Conservation (phyloP, 2,329 filamentous ascomycete species). For the Nemania diffusa region DNA sequence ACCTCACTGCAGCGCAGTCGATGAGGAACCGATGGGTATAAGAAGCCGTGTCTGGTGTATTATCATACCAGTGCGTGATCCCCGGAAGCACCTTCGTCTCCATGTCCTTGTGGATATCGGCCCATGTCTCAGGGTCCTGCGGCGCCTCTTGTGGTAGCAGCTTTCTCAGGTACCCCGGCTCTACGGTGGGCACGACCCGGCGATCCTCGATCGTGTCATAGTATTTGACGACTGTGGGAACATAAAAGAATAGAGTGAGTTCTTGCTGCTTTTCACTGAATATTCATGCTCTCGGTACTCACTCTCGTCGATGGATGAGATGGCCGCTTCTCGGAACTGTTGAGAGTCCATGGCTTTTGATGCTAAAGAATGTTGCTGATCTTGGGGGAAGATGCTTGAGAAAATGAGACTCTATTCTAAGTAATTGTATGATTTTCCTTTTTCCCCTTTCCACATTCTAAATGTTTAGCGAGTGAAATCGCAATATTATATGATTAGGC, state of each 20-base stretch:
- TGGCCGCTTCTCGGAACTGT: slow-evolving; percentile 81
- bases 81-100: slow-evolving; percentile 89
- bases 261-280: neutral
- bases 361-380: neutral
- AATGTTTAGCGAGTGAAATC: neutral
- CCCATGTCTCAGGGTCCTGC: slow-evolving; percentile 76
- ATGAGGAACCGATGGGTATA: too few species aligned
- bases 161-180: slow-evolving; percentile 86
- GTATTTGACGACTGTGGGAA: slow-evolving; percentile 77
- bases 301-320: slow-evolving; percentile 86
- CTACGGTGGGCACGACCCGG: slow-evolving; percentile 79
- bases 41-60: too few species aligned
- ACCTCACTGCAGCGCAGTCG: too few species aligned
- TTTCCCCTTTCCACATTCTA: neutral
- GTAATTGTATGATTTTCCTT: neutral
- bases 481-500: neutral
- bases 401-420: neutral
- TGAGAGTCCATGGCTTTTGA: slow-evolving; percentile 73
- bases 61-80: slow-evolving; percentile 80
- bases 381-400: neutral
- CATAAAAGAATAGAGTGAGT: slow-evolving; percentile 29
- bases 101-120: slow-evolving; percentile 83
- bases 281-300: slow-evolving; percentile 48
- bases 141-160: slow-evolving; percentile 77
- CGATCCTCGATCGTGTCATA: slow-evolving; percentile 78